A percentile compares a stretch with the other conserved stretches of the same genome.
These are phyloP conservation scores for Trichoderma semiorbis DNA, from an alignment of 2,329 filamentous ascomycete genomes.

Conservation along the genomic window DNA sequence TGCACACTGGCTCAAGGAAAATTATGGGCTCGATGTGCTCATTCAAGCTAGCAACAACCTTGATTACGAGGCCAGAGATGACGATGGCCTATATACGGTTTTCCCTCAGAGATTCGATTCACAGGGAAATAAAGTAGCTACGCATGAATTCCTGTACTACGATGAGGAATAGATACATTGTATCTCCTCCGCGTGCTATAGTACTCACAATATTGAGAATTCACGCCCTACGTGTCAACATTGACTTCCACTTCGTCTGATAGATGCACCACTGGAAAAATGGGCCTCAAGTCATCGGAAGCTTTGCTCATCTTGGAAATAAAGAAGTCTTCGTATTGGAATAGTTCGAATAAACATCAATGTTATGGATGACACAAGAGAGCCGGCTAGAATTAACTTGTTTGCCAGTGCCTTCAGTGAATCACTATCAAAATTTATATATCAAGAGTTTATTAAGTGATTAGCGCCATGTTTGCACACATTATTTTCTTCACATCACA, in stretches of 20 bases:
- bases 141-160: background rate
- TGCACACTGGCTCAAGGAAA: constrained; percentile 38
- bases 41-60: constrained; percentile 23
- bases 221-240: background rate
- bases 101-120: constrained; percentile 29
- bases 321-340: too few species aligned
- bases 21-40: constrained; percentile 31
- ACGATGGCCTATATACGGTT: constrained; percentile 29
- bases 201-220: background rate
- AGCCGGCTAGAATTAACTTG: too few species aligned
- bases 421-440: background rate
- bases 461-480: background rate
- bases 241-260: background rate
- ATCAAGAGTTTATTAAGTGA: background rate
- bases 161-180: background rate
- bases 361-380: too few species aligned
- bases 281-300: too few species aligned
- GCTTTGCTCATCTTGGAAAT: too few species aligned
- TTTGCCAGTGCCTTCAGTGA: background rate
- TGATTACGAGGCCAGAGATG: constrained; percentile 37
- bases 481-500: background rate
- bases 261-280: too few species aligned
- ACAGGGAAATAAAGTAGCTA: background rate
- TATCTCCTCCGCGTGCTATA: background rate
- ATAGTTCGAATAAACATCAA: too few species aligned